Base-by-base conservation (phyloP, 2,329 filamentous ascomycete genomes). In the Trichoderma endophyticum region DNA sequence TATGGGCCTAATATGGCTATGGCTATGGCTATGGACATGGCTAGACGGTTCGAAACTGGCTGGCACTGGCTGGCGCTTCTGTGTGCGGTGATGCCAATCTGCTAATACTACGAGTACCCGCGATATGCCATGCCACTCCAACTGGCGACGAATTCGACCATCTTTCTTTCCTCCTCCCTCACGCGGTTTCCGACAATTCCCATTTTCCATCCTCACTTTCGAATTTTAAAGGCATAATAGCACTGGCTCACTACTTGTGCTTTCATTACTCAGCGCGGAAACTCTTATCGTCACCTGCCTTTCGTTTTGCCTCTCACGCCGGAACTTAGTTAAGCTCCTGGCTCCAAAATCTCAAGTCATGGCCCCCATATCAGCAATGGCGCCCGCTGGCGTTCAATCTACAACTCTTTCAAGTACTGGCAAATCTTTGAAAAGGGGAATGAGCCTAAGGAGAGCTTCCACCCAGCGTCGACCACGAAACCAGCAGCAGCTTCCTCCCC, bases 381-480 rank as follows among this genome's bases (percentile, higher is more conserved):
- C 68, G 32, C 43, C 68, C 18, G 12, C 43, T 30, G 43, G 32
- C 24, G 39, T 12, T 28, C 54, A 63, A 63, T 18, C 48, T 30
- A 30, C 48, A 14, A 48, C 24, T 14, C 11, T 14, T 63, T 26
- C 59, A 6, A 32, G 24, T 30, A 51, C 21, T n/a, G 60, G 39
- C 14, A 57, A 11, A 18, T 32, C 48, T 24, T n/a, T 51, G 43
- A 70, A 57, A 43, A 34, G 59, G 24, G 59, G 43, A 24, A 65
- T 48, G 67, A 63, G 65, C 34, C 36, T 63, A 39, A 72, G 63
- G 59, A 69, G 70, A 64, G 54, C 39, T 21, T 70, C 68, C n/a
- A 63, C 66, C 4, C 60, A 68, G 48, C 39, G 63, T 48, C 67
- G 73, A 24, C 61, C 43, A 67, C 66, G 72, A 43, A 43, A 43